Evolutionary conservation across 2,329 filamentous ascomycete genomes (phyloP), one percentile per base, ranked within the genome.

Genomic region (Cordyceps farinosa): DNA sequence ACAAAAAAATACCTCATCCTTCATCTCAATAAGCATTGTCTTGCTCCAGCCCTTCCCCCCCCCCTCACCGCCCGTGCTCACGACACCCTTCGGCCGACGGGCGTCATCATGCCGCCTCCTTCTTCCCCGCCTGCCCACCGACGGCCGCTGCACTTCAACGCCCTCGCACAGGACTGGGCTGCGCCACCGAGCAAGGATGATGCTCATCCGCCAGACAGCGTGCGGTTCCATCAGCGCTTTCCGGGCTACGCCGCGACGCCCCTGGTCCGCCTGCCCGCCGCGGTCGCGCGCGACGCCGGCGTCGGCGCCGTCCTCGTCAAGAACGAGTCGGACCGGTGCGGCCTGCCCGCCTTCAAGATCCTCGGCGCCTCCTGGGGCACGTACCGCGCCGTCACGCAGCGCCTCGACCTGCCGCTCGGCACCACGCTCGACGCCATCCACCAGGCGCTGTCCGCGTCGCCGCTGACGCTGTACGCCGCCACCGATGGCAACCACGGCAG

Each of bases 401-500:
- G 75, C 8, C 73, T 87, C 0, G 72, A 70, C 2, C 73, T 86
- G 0, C 72, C 79, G 0, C 66, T 77, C 0, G 76, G 77, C 1
- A 71, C 79, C 0, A 70, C 75, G 3, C 69, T 88, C 0, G 74
- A 79, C 0, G 73, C 79, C 0, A 67, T 88, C 1, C 75, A 76
- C 3, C 53, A 67, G 0, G 69, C 70, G 1, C 72, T 78, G 0
- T 62, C 68, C 1, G 68, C 66, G 1, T 62, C 69, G 0, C 67
- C 70, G 0, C 67, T 86, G 27, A 75, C 69, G 0, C 71, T 91
- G 0, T 82, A 87, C 47, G 85, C 89, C 0, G 87, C 87, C 1
- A 91, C 89, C 0, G 90, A 91, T 55, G 91, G 90, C 0, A 94
- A 94, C 66, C 89, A 90, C 78, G 90, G 91, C 0, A 79, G 90